Conservation (phyloP, 1,284 basidiomycete species). For the Irpex rosettiformis region DNA sequence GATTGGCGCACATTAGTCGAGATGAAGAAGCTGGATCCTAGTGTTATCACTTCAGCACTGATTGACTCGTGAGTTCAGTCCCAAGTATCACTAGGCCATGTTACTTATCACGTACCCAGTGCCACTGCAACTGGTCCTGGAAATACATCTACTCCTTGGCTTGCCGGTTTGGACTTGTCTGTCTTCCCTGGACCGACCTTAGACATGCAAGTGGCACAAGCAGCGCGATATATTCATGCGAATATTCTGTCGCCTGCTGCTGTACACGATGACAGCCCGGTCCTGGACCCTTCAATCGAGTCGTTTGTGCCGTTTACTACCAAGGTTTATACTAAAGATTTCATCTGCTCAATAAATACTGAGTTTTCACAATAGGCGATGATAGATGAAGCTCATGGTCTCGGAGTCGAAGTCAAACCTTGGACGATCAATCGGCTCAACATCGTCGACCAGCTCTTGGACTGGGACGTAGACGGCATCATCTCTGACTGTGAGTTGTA, state of each 20-base stretch:
- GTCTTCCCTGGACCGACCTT: slow-evolving; percentile 53
- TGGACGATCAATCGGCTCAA: slow-evolving; percentile 70
- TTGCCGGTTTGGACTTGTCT: slow-evolving; percentile 56
- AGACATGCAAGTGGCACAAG: slow-evolving; percentile 55
- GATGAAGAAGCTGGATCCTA: slow-evolving; percentile 60
- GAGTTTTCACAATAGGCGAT: slow-evolving; percentile 38
- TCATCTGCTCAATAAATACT: background rate
- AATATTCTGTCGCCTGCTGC: slow-evolving; percentile 67
- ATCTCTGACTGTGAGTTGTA: slow-evolving; percentile 52
- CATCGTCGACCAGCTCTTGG: slow-evolving; percentile 54
- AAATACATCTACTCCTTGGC: slow-evolving; percentile 51
- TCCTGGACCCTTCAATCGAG: slow-evolving; percentile 39
- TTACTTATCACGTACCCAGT: slow-evolving; percentile 25
- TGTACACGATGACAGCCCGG: slow-evolving; percentile 35
- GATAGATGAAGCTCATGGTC: slow-evolving; percentile 61
- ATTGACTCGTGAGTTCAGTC: slow-evolving; percentile 48
- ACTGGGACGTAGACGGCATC: slow-evolving; percentile 66
- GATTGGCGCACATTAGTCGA: slow-evolving; percentile 70
- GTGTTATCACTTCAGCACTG: slow-evolving; percentile 56
- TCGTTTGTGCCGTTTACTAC: slow-evolving; percentile 62
- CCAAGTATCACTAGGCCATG: background rate
- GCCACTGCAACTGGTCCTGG: slow-evolving; percentile 37
- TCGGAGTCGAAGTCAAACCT: slow-evolving; percentile 63
- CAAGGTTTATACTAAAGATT: slow-evolving; percentile 16
- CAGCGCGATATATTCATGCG: slow-evolving; percentile 63